Base-by-base conservation (phyloP, 2,329 filamentous ascomycete species). In the Colletotrichum tropicale region DNA sequence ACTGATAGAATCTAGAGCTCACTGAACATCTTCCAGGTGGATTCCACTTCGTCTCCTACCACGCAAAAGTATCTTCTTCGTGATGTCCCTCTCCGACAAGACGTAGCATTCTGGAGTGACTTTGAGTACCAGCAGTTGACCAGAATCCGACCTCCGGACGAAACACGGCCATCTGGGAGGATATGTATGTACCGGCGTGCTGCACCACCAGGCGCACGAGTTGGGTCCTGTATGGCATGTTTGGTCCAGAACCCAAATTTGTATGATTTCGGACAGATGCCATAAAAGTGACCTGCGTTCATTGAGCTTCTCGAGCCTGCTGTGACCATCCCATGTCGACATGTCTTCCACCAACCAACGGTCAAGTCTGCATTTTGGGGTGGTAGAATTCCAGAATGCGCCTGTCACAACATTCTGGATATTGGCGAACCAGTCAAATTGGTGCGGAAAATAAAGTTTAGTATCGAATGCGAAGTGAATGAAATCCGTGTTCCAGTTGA, bases 281-380 rank as follows among this genome's bases (percentile, higher is more conserved):
- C 0, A 52, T 21, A 13, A n/a, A 48, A 48, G 5, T 0, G 0
- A n/a, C 9, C 18, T 10, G 12, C 10, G n/a, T 21, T 52, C 43
- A 21, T 21, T 52, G 43, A 52, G 10, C 12, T 21, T 52, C n/a
- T 52, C 6, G n/a, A 21, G n/a, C n/a, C 10, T 52, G 18, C n/a
- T 52, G 43, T 52, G 12, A 21, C 43, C 12, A 52, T 52, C n/a
- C 43, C 43, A 48, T 48, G 43, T 3, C 10, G 43, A 52, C n/a
- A 52, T 13, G 43, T 52, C 43, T 52, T 21, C 9, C n/a, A 48
- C 43, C 0, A n/a, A 0, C 43, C 43, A 48, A 9, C 1, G 0
- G 10, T 13, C 0, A 12, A 0, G 5, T 48, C 18, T 0, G 18
- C 1, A 48, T 1, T 0, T 6, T n/a, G n/a, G n/a, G 43, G 10